Base-by-base conservation (phyloP, 2,329 filamentous ascomycete genomes). In the Raffaelea arxii region DNA sequence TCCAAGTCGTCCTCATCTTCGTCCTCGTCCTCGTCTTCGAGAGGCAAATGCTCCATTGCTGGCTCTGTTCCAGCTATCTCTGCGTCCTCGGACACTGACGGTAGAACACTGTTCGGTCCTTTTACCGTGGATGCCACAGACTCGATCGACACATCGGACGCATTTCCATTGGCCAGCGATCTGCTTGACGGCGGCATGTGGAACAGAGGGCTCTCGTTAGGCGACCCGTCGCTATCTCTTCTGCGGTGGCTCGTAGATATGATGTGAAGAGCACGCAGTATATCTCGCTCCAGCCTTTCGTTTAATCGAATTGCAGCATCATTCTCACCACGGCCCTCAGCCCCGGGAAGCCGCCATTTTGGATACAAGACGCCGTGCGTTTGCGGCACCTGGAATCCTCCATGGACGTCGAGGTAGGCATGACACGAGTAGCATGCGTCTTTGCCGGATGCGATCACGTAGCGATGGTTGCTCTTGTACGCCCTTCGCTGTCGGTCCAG, bases 381-480 rank as follows among this genome's bases (percentile, higher is more conserved):
- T 36, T 58, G 59, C 3, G 69, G 65, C 1, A 64, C 65, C 38
- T 67, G 51, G 35, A 69, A 66, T 36, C 58, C 60, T 3, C 65
- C 63, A 48, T 72, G 65, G 14, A 64, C 52, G 2, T 51, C 44
- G n/a, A 75, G 62, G 49, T 75, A 68, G 6, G 64, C 55, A 43
- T 74, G 68, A 54, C 71, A 77, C 0, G 75, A 61, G 53, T 68
- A 75, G 52, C 72, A 77, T 1, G 72, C 67, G 44, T 69, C 64
- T 47, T 75, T 76, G 58, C 65, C 70, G 4, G 70, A 70, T 45
- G 65, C 65, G 6, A 76, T 66, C 3, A 70, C 62, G 18, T 69
- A 62, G 9, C 70, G 68, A 25, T 54, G 58, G 11, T 54, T 50
- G 0, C 47, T 44, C 1, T 49, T n/a, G n/a, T n/a, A n/a, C n/a